Evolutionary conservation across 1,139 yeast genomes (phyloP), one percentile per base, ranked within the genome.

Genomic region (Lodderomyces beijingensis): DNA sequence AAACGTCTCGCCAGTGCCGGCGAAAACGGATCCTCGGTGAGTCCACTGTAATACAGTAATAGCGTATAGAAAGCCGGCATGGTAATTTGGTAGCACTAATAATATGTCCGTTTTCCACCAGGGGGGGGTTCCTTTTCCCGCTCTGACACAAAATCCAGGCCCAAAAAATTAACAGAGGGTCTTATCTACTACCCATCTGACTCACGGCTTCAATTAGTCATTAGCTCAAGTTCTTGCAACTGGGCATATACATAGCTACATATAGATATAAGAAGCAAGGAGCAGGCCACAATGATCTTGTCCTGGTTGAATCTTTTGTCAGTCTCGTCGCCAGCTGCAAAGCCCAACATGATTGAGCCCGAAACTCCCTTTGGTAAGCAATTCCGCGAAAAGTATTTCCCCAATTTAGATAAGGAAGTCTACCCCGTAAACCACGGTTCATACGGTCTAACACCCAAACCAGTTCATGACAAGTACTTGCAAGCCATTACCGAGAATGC

Each of bases 391-490:
- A 57, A 64, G 36, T 62, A 74, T 47, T 80, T 76, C 49, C 41
- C 62, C 1, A 37, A 41, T 14, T 50, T 74, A 13, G 68, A 60
- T 21, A 44, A 55, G 2, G 58, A 52, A 3, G 59, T 61, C 1
- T 43, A 44, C 2, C 69, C 71, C 2, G 66, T 74, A 11, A 77
- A 76, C 46, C 76, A 76, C 44, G 82, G 82, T 1, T 68, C 79
- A 1, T 75, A 52, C 44, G 82, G 82, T 1, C 49, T 62, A 5
- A 55, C 67, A 4, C 78, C 82, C 0, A 63, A 57, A 8, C 53
- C 55, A 2, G 62, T 73, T 1, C 44, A 56, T 19, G 56, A 61
- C 4, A 49, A 43, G 15, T 64, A 44, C 44, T 28, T 48, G 14
- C 40, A 50, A 13, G 41, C 49, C 13, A 39, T 63, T 34, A 40